Evolutionary conservation across 306 rosid genomes (phyloP), one percentile per base, ranked within the genome.

Genomic region (Castanospermum australe): DNA sequence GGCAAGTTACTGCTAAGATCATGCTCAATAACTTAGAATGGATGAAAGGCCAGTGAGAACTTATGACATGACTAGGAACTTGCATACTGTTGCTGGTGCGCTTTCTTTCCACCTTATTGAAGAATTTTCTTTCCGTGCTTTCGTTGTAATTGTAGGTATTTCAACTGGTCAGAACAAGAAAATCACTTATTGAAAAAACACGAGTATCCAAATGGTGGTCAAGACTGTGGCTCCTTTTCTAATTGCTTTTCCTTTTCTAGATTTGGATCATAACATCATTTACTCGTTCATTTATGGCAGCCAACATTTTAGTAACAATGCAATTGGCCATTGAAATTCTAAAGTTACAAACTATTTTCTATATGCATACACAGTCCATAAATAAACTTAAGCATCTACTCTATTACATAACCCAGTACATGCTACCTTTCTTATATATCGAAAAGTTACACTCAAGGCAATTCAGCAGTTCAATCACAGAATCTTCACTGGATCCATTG

Each of bases 361-460:
- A 71, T 56, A 63, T 15, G 20, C 66, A 38, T 8, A n/a, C n/a
- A n/a, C n/a, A 25, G 21, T 41, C 30, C 45, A 14, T 50, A 30
- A 20, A 70, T 22, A 60, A 63, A 36, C 10, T 21, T 35, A 63
- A 35, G 78, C 50, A 38, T 47, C 47, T 32, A 32, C 44, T 21
- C 57, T 52, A 35, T 84, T 83, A 89, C 93, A 93, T 61, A 32
- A 83, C 79, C 89, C 78, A 88, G 79, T 91, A 93, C 52, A 84
- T 33, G 45, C 76, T 64, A 20, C 87, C 86, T 79, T 90, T 93
- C 65, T 54, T 87, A 74, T 85, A 90, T 75, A 94, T 89, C 8
- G 73, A 55, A 86, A 94, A 94, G 52, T 92, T 92, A 68, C 86
- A 59, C 86, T 94, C 94, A 48, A 92, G 96, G 78, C 63, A 61